phyloP scores from a whole-genome alignment of 305 asterid genomes.

The Solanum aculeatissimum region DNA sequence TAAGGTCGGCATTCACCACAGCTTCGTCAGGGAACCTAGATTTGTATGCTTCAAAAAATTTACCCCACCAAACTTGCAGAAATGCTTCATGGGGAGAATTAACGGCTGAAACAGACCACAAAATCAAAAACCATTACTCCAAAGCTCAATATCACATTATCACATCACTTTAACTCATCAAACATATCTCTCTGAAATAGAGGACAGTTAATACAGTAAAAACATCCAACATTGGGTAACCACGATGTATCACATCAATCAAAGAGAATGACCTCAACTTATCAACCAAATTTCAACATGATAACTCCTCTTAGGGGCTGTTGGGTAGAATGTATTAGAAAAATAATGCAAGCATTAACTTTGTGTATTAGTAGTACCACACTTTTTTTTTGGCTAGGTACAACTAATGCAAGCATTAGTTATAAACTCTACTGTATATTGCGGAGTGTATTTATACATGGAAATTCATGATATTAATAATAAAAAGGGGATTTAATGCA shows the following conservation, averaged over 20 bases:
- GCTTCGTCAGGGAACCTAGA: neutral
- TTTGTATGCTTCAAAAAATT: neutral
- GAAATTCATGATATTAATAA: too few species aligned
- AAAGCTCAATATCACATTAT: neutral
- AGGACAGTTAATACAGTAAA: neutral
- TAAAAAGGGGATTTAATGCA: too few species aligned
- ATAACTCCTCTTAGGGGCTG: neutral
- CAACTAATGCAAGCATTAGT: too few species aligned
- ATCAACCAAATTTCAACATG: neutral
- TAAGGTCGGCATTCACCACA: neutral
- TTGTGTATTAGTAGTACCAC: too few species aligned
- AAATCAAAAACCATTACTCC: neutral
- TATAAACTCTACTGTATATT: too few species aligned
- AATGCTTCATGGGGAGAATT: slow-evolving; percentile 9
- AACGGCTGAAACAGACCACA: slow-evolving; percentile 10
- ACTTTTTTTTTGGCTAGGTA: too few species aligned
- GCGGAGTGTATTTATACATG: too few species aligned
- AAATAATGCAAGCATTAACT: too few species aligned
- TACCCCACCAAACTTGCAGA: neutral
- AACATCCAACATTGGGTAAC: neutral
- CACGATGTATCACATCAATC: neutral
- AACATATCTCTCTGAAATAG: neutral
- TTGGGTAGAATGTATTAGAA: too few species aligned
- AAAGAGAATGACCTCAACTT: neutral
- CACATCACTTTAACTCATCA: neutral